Base-by-base conservation (phyloP, 805 yeast species). In the Wickerhamiella brachini region DNA sequence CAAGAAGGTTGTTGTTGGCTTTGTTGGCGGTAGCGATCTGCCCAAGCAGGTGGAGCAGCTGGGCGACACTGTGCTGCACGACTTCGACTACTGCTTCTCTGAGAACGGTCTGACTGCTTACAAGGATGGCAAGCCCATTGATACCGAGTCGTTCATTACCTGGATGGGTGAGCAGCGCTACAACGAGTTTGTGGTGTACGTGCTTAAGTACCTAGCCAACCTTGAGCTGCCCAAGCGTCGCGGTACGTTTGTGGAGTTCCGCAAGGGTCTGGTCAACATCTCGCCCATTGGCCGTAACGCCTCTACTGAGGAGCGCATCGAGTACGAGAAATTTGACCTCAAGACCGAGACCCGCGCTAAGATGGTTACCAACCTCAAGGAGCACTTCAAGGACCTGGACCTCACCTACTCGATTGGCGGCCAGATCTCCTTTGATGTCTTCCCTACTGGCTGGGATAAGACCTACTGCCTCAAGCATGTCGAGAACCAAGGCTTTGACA, bases 391-490 rank as follows among this genome's bases (percentile, higher is more conserved):
- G 52, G 90, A 89, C 70, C 75, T 75, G 63, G 84, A 5, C 51
- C 78, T 93, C 66, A 90, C 97, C 59, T 93, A 84, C 78, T 93
- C 98, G 54, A 93, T 93, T 59, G 99, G 99, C 70, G 99, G 99
- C 62, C 97, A 93, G 78, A 93, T 93, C 69, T 90, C 97, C 37
- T 93, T 93, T 64, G 99, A 93, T 65, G 97, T 93, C 57, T 93
- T 93, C 90, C 99, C 99, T 75, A 86, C 96, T 57, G 98, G 99
- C 66, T 93, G 99, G 99, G 99, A 93, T 73, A 93, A 93, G 80
- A 93, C 99, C 56, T 93, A 90, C 76, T 86, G 95, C 71, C 79
- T 93, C 67, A 88, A 83, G 71, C 98, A 90, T 71, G 89, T 93
- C 62, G 86, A 72, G 63, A 70, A 75, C 54, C 96, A 90, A 71